A percentile compares a stretch with the other conserved stretches of the same genome.
Evolutionary conservation across 2,329 filamentous ascomycete genomes (phyloP).

Genomic region (Cladophialophora psammophila): DNA sequence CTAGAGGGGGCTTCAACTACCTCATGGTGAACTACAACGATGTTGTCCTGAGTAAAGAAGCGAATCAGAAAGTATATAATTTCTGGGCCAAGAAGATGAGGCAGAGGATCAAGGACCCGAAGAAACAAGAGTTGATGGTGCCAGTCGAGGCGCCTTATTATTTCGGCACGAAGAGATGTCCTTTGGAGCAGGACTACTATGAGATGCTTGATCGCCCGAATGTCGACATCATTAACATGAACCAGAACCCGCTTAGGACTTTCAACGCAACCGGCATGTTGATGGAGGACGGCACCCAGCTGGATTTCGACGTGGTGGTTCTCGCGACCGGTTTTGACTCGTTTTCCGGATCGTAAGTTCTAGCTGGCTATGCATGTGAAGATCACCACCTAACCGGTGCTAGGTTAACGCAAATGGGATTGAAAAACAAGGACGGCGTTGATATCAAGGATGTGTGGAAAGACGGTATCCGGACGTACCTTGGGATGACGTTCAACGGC

Average conservation of each 20-base stretch:
- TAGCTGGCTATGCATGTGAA: background rate
- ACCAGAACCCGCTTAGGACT: slow-evolving; percentile 44
- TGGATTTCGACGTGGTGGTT: slow-evolving; percentile 51
- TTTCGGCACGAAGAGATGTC: slow-evolving; percentile 63
- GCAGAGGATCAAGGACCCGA: slow-evolving; percentile 59
- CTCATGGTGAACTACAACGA: slow-evolving; percentile 63
- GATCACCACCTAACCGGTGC: background rate
- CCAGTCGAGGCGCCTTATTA: slow-evolving; percentile 61
- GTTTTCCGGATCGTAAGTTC: slow-evolving; percentile 45
- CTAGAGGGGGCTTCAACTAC: slow-evolving; percentile 61
- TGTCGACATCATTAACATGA: slow-evolving; percentile 57
- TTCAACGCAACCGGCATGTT: slow-evolving; percentile 35
- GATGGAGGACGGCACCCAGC: slow-evolving; percentile 30
- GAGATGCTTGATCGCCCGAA: slow-evolving; percentile 58
- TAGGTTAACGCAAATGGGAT: slow-evolving; percentile 50
- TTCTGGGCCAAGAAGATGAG: slow-evolving; percentile 65
- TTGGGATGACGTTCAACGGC: slow-evolving; percentile 52
- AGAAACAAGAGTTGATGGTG: slow-evolving; percentile 60
- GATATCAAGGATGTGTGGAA: slow-evolving; percentile 49
- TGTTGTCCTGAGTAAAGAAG: slow-evolving; percentile 53
- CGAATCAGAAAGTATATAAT: slow-evolving; percentile 62
- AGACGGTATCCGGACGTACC: slow-evolving; percentile 49
- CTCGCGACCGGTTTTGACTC: slow-evolving; percentile 56
- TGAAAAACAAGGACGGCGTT: slow-evolving; percentile 46
- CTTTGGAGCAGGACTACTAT: slow-evolving; percentile 60